Conservation (phyloP, 768 basidiomycete genomes). For the Phanerochaete carnosa region DNA sequence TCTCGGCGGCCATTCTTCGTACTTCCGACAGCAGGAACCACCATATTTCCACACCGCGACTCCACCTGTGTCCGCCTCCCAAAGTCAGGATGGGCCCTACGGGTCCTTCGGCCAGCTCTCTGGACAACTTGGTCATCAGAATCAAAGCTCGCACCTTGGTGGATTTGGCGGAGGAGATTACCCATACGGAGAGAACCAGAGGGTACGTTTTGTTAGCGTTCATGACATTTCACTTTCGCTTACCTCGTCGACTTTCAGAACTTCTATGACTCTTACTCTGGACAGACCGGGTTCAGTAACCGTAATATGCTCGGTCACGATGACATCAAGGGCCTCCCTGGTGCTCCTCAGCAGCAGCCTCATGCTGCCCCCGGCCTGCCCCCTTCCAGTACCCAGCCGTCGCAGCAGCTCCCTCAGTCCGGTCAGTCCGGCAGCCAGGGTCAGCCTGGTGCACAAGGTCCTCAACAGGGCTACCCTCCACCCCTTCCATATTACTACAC, state of each 20-base stretch:
- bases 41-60: conserved; percentile 81
- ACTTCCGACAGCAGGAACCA: conserved; percentile 69
- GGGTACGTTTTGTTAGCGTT: conserved; percentile 42
- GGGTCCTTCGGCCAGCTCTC: conserved; percentile 61
- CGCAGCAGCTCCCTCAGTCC: conserved; percentile 50
- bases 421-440: conserved; percentile 49
- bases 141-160: conserved; percentile 43
- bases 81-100: conserved; percentile 60
- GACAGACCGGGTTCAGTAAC: conserved; percentile 59
- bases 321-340: conserved; percentile 68
- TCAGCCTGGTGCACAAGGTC: conserved; percentile 59
- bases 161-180: conserved; percentile 67
- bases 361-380: conserved; percentile 44
- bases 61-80: conserved; percentile 53
- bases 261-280: conserved; percentile 76
- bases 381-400: conserved; percentile 46
- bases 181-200: conserved; percentile 59
- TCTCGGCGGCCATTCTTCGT: conserved; percentile 47
- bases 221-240: background rate
- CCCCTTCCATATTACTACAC: conserved; percentile 54
- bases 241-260: conserved; percentile 36
- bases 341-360: conserved; percentile 47
- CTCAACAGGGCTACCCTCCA: conserved; percentile 62
- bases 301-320: conserved; percentile 69
- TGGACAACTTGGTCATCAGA: conserved; percentile 58